Conservation (phyloP, 2,329 filamentous ascomycete genomes). For the Penicillium sclerotigenum region DNA sequence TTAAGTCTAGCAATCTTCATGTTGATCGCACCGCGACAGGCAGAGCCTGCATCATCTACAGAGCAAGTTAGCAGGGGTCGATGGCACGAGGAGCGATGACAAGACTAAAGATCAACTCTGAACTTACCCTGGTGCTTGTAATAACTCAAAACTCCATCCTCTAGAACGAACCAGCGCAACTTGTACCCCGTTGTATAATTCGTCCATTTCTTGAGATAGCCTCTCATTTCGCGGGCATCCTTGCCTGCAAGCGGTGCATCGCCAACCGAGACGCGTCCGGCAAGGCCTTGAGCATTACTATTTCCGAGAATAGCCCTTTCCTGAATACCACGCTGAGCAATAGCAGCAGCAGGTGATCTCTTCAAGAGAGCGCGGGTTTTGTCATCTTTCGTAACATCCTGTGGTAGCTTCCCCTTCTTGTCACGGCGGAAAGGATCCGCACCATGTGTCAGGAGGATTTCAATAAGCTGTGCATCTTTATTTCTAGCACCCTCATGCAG, state of each 20-base stretch:
- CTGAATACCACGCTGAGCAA: conserved; percentile 91
- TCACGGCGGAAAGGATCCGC: conserved; percentile 95
- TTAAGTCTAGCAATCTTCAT: conserved; percentile 94
- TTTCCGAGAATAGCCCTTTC: conserved; percentile 93
- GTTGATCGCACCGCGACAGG: conserved; percentile 95
- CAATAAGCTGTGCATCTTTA: conserved; percentile 81
- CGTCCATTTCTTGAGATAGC: conserved; percentile 98
- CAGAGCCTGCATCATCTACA: conserved; percentile 83
- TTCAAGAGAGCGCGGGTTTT: conserved; percentile 83
- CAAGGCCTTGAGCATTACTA: conserved; percentile 57
- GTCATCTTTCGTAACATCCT: conserved; percentile 95
- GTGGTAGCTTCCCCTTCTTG: conserved; percentile 89
- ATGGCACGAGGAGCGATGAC: conserved; percentile 16
- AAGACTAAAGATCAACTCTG: background rate
- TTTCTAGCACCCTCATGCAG: conserved; percentile 90
- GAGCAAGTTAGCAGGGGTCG: background rate
- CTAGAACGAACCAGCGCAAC: conserved; percentile 93
- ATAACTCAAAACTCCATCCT: conserved; percentile 95
- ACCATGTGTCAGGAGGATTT: conserved; percentile 85
- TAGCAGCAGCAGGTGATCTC: conserved; percentile 88
- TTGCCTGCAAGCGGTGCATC: conserved; percentile 65
- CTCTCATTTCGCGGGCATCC: conserved; percentile 94
- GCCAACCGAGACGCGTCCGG: conserved; percentile 41
- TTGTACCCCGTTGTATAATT: conserved; percentile 98
- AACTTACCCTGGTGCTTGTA: conserved; percentile 83